phyloP scores from a whole-genome alignment of 176 grass and related monocot species.

The Rhynchospora tenuis region DNA sequence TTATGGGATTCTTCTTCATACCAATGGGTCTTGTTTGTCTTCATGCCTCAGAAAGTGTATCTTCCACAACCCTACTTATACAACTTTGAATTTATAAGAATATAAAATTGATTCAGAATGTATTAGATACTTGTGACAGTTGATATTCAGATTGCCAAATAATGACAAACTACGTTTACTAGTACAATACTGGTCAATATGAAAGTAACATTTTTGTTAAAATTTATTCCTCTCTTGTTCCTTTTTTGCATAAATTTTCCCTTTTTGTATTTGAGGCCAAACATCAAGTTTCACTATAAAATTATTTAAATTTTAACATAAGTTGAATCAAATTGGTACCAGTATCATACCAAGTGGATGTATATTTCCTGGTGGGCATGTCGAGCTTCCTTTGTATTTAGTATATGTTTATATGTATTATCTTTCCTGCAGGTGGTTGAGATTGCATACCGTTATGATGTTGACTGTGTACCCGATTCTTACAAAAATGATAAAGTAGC shows the following conservation, averaged over 20 bases:
- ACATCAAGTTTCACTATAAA: neutral
- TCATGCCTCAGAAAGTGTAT: conserved; percentile 72
- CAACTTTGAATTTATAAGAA: neutral
- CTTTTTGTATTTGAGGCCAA: neutral
- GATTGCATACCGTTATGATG: conserved; percentile 66
- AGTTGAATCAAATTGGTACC: neutral
- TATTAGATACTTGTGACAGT: neutral
- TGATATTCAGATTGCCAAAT: neutral
- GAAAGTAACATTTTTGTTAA: neutral
- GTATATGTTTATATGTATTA: neutral
- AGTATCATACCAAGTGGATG: neutral
- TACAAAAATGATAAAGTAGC: conserved; percentile 70
- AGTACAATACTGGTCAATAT: neutral
- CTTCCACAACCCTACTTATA: conserved; percentile 15
- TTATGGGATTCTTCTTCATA: conserved; percentile 55
- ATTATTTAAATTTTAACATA: neutral
- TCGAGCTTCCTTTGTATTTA: neutral
- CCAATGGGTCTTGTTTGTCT: conserved; percentile 73
- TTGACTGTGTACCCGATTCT: conserved; percentile 66
- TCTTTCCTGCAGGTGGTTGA: conserved; percentile 59
- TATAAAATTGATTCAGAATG: conserved; percentile 12
- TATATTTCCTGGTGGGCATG: neutral
- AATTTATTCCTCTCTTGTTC: neutral
- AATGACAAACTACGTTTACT: neutral
- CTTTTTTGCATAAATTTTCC: neutral